Base-by-base conservation (phyloP, 768 basidiomycete genomes). In the Polyporus arcularius region DNA sequence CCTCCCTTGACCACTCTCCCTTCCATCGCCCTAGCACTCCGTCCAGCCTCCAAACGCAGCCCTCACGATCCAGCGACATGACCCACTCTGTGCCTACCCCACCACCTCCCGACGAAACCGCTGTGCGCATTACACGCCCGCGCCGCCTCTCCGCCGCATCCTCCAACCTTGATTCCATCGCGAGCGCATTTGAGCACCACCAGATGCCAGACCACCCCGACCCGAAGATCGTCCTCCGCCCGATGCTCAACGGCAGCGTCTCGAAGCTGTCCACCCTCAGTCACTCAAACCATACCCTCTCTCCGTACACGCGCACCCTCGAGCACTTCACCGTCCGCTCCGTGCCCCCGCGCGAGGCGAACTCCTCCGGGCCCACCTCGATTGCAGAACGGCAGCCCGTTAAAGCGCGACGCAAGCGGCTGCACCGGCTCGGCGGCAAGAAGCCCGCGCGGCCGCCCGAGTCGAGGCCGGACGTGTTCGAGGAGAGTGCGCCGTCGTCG, bases 281-380 rank as follows among this genome's bases (percentile, higher is more conserved):
- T 18, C 82, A 88, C 66, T 94, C 94, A 1, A 94, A 97, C 68
- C 96, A 97, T 69, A 99, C 96, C 0, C 78, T 99, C 3, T 94
- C 91, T 0, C 96, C 96, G 0, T 98, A 96, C 73, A 97, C 96
- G 6, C 86, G 94, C 55, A 87, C 89, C 14, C 80, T 94, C 31
- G 88, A 90, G 61, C 94, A 97, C 73, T 96, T 96, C 72, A 93
- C 95, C 1, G 94, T 97, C 12, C 84, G 95, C 35, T 93, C 92
- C 60, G 91, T 89, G 26, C 94, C 94, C 0, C 90, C 88, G 18
- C 78, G 85, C 46, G 70, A 74, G 43, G 67, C 73, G 28, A 49
- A 53, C 47, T 71, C 74, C 16, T 71, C 68, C 28, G 75, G 80
- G 38, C 60, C 74, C 8, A 71, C 74, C 11, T 67, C 66, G 7